phyloP scores from a whole-genome alignment of 2,329 filamentous ascomycete species.

The Aspergillaceae sp. region DNA sequence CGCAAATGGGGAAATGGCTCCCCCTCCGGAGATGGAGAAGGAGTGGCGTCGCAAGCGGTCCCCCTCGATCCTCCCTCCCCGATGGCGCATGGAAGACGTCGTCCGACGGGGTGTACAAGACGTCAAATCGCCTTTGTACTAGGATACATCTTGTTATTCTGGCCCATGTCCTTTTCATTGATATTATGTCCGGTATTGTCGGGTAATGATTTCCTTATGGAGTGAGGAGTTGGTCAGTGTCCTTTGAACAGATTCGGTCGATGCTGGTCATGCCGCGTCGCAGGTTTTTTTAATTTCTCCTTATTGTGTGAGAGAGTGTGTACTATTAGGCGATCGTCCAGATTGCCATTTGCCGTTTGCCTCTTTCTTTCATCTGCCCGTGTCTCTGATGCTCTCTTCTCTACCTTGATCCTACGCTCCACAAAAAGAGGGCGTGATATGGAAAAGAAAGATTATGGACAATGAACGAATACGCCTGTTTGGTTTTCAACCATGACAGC shows the following conservation, averaged over 20 bases:
- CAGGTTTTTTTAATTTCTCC: slow-evolving; percentile 7
- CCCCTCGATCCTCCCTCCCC: slow-evolving; percentile 54
- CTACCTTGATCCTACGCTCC: slow-evolving; percentile 1
- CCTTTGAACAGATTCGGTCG: slow-evolving; percentile 18
- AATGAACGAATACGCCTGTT: slow-evolving; percentile 21
- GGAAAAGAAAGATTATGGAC: slow-evolving; percentile 15
- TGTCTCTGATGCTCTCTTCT: not conserved
- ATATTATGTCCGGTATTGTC: slow-evolving; percentile 4
- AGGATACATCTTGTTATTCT: slow-evolving; percentile 18
- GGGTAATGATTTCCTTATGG: slow-evolving; percentile 3
- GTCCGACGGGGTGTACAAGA: slow-evolving; percentile 66
- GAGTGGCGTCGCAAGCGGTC: slow-evolving; percentile 50
- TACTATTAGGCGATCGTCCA: slow-evolving; percentile 8
- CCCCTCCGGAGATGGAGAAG: slow-evolving; percentile 57
- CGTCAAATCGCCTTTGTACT: slow-evolving; percentile 63
- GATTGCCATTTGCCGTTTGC: slow-evolving; percentile 4
- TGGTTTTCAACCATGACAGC: slow-evolving; percentile 3
- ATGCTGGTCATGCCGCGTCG: slow-evolving; percentile 29
- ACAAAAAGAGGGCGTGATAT: slow-evolving; percentile 2
- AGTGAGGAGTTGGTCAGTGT: slow-evolving; percentile 5
- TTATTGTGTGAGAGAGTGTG: slow-evolving; percentile 9
- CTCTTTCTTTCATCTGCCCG: not conserved
- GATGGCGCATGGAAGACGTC: slow-evolving; percentile 71
- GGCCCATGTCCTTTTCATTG: not conserved
- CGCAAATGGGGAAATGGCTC: slow-evolving; percentile 59